Evolutionary conservation across 352 stramenopile species (phyloP).

Genomic region (Globisporangium spiculum): DNA sequence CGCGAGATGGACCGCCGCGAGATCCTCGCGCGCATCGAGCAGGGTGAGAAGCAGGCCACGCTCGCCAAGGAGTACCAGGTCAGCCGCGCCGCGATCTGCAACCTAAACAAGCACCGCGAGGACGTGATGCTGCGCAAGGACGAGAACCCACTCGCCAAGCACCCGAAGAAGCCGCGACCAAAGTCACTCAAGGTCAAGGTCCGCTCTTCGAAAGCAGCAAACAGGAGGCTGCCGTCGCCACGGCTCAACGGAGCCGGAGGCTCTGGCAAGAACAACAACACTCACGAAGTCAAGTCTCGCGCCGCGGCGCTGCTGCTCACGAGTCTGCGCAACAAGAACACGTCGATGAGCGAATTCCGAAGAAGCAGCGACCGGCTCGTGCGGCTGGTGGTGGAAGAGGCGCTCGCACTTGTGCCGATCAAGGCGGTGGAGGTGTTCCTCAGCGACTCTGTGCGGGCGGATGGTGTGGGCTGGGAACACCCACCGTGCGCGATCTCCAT

Average conservation of each 20-base stretch:
- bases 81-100: conserved; percentile 55
- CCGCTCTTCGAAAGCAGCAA: neutral
- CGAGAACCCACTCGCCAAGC: conserved; percentile 44
- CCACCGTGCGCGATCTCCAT: conserved; percentile 4
- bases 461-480: conserved; percentile 34
- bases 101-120: conserved; percentile 48
- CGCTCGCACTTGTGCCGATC: conserved; percentile 27
- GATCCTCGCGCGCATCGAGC: conserved; percentile 39
- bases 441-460: neutral
- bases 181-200: conserved; percentile 17
- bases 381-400: conserved; percentile 32
- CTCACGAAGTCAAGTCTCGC: conserved; percentile 18
- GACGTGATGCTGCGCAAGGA: conserved; percentile 33
- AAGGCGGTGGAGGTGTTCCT: neutral
- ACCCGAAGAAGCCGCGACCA: conserved; percentile 28
- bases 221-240: neutral
- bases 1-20: conserved; percentile 45
- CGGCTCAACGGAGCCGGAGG: neutral
- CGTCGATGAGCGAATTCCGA: conserved; percentile 20
- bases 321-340: conserved; percentile 17
- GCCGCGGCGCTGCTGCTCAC: conserved; percentile 19
- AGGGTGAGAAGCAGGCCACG: conserved; percentile 40
- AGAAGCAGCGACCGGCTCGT: conserved; percentile 34
- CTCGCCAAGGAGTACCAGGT: conserved; percentile 60
- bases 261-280: conserved; percentile 15